Evolutionary conservation across 2,329 filamentous ascomycete genomes (phyloP), one percentile per base, ranked within the genome.

Genomic region (Calonectria honghensis): DNA sequence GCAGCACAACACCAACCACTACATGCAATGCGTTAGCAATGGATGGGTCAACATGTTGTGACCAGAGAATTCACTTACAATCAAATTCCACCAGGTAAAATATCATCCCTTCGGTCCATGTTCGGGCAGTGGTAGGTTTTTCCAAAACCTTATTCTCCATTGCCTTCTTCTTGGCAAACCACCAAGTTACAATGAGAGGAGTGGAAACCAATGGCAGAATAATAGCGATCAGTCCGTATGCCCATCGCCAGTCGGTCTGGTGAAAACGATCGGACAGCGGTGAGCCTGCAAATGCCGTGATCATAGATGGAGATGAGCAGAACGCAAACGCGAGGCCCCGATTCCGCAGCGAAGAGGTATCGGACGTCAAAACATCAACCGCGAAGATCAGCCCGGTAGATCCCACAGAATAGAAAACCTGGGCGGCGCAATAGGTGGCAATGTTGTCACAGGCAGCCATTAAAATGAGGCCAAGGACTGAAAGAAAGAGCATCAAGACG

Each of bases 291-390:
- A 82, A 85, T 0, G 83, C 80, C 0, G 83, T 87, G 51, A 83
- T 81, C 70, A 87, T 82, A 73, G 83, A 85, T 0, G 85, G 82
- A 10, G 82, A 79, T 2, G 78, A 79, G 13, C 82, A 79, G 31
- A 84, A 80, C 16, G 78, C 81, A 14, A 80, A 82, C 29, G 78
- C 81, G 6, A 85, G 67, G 6, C 80, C 82, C 61, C 83, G 77
- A 39, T 84, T 83, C 57, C 76, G 77, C 10, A 84, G 70, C 0
- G 65, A 66, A 9, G 79, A 82, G 67, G 91, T 92, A 79, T 94
- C 93, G 35, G 92, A 91, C 70, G 92, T 90, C 79, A 94, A 90
- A 24, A 94, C 89, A 75, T 89, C 88, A 45, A 93, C 85, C 41
- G 89, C 87, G 77, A 92, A 93, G 52, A 88, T 87, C 50, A 93